Conservation (phyloP, 768 basidiomycete species). For the Dictyophora rubrovolvata region DNA sequence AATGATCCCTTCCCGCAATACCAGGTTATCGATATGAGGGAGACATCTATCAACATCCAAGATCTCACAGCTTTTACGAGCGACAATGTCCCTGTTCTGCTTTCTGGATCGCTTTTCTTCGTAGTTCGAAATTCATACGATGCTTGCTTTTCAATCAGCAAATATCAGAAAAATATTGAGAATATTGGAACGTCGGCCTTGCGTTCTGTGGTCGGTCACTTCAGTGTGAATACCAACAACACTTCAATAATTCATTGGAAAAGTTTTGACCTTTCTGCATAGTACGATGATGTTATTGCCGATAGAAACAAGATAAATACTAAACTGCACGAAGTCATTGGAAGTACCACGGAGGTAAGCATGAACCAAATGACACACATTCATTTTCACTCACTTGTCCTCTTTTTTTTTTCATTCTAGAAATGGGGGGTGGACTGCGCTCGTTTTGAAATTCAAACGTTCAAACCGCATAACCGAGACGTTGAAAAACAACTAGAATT, state of each 20-base stretch:
- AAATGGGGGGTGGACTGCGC: slow-evolving; percentile 52
- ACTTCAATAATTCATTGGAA: neutral
- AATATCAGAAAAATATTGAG: slow-evolving; percentile 38
- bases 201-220: slow-evolving; percentile 40
- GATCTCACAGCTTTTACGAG: neutral
- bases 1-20: too few species aligned
- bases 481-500: slow-evolving; percentile 52
- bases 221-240: slow-evolving; percentile 3
- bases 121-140: slow-evolving; percentile 42
- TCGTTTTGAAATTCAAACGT: slow-evolving; percentile 48
- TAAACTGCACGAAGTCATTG: slow-evolving; percentile 38
- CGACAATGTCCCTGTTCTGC: slow-evolving; percentile 35
- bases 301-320: slow-evolving; percentile 46
- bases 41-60: neutral
- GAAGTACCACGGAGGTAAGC: slow-evolving; percentile 34
- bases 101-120: slow-evolving; percentile 47
- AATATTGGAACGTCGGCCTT: slow-evolving; percentile 47
- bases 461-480: slow-evolving; percentile 51
- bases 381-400: neutral
- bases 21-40: slow-evolving; percentile 5
- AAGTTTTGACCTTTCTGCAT: neutral
- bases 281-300: slow-evolving; percentile 34
- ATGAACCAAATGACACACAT: neutral
- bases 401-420: slow-evolving; percentile 18
- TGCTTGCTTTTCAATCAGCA: slow-evolving; percentile 41